Conservation (phyloP, 2,329 filamentous ascomycete species). For the Ophiostoma angusticollis region DNA sequence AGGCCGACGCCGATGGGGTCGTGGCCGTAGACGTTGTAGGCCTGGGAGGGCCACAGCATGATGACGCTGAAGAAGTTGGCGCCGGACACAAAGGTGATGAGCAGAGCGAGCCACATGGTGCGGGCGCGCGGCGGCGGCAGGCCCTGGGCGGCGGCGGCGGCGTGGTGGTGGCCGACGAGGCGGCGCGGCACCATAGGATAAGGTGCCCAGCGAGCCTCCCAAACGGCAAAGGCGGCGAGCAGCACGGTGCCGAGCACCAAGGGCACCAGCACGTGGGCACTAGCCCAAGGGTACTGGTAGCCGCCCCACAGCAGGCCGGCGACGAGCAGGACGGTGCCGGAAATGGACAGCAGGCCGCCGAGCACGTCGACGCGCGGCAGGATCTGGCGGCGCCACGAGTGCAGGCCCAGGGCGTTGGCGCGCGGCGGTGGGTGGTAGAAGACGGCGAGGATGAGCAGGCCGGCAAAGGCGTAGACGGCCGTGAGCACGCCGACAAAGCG, state of each 20-base stretch:
- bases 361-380: slow-evolving; percentile 35
- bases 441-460: slow-evolving; percentile 35
- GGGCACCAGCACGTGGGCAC: slow-evolving; percentile 32
- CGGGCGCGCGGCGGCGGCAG: slow-evolving; percentile 17
- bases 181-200: slow-evolving; percentile 41
- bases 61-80: slow-evolving; percentile 44
- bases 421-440: slow-evolving; percentile 42
- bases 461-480: slow-evolving; percentile 37
- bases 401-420: slow-evolving; percentile 27
- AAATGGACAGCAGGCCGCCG: slow-evolving; percentile 36
- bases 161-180: slow-evolving; percentile 13
- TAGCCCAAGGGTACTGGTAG: slow-evolving; percentile 25
- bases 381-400: slow-evolving; percentile 23
- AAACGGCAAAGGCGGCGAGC: slow-evolving; percentile 36
- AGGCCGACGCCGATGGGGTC: slow-evolving; percentile 52
- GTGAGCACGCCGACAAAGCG: slow-evolving; percentile 41
- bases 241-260: slow-evolving; percentile 37
- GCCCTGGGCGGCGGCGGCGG: slow-evolving; percentile 17
- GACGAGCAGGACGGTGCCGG: slow-evolving; percentile 37
- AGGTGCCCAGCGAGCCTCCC: slow-evolving; percentile 44
- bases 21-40: slow-evolving; percentile 53
- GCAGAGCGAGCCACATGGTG: slow-evolving; percentile 36
- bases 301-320: slow-evolving; percentile 31
- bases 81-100: slow-evolving; percentile 47
- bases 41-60: slow-evolving; percentile 51